These are phyloP conservation scores for Taxillus chinensis DNA, from an alignment of 164 flowering plant genomes.

Conservation along the genomic window DNA sequence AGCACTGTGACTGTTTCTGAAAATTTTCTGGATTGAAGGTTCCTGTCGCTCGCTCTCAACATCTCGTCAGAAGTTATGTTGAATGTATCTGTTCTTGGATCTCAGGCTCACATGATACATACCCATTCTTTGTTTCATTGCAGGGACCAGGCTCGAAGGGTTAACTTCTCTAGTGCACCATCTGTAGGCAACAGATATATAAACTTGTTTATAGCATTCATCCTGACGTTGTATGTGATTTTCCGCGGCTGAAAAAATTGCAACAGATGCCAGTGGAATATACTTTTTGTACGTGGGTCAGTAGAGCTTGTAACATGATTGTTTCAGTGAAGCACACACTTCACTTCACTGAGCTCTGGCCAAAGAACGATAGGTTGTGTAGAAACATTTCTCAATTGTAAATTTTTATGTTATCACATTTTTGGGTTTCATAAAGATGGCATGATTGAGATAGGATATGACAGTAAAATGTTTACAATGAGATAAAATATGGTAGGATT, in stretches of 20 bases:
- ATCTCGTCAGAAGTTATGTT: background rate
- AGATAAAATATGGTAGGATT: no score
- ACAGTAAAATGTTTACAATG: no score
- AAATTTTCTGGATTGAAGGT: background rate
- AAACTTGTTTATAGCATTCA: slow-evolving; percentile 18
- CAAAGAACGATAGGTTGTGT: no score
- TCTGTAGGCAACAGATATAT: slow-evolving; percentile 10
- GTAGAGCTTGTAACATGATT: no score
- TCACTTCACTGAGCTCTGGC: no score
- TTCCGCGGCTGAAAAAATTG: slow-evolving; percentile 15
- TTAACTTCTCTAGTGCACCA: slow-evolving; percentile 40
- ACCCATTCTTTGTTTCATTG: slow-evolving; percentile 7
- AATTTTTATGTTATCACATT: no score
- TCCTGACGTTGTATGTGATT: slow-evolving; percentile 14
- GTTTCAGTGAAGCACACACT: no score
- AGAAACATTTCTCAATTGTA: no score
- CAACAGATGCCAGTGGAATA: background rate
- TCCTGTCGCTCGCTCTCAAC: background rate
- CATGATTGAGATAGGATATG: no score
- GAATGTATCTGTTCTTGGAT: background rate
- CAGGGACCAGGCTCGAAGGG: slow-evolving; percentile 60
- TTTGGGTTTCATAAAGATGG: no score
- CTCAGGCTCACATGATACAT: background rate
- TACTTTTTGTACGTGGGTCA: no score
- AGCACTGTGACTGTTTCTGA: background rate